Base-by-base conservation (phyloP, 2,329 filamentous ascomycete species). In the Penicillium sp. region DNA sequence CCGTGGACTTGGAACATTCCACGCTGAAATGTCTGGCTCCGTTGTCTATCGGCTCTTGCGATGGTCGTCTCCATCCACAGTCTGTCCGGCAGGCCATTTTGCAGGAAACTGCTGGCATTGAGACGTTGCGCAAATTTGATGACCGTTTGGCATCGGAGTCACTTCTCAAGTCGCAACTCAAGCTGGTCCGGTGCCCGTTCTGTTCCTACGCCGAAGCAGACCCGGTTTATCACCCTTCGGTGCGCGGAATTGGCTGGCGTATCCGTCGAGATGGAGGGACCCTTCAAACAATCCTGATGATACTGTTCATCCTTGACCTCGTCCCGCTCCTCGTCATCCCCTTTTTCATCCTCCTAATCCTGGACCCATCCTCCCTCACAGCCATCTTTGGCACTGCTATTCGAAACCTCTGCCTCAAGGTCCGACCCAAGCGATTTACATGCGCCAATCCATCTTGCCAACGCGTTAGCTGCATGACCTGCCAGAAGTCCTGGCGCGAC, bases 201-300 rank as follows among this genome's bases (percentile, higher is more conserved):
- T 98, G 92, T 75, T 79, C 79, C 57, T 98, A 97, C 65, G 89
- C 89, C 28, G 93, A 97, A 74, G 78, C 90, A 24, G 89, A 96
- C 68, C 85, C 88, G 48, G 74, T 87, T 15, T 88, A 88, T 65
- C 75, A 85, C 20, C 83, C 82, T 33, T 70, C 56, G 9, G 71
- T 71, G 40, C 70, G 71, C 44, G 77, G 81, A 49, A 70, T 79
- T 23, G 72, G 73, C 23, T 81, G 85, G 66, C 80, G 75, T 39
- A 67, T 88, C 49, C 80, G 80, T 51, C 70, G 76, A 33, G 75
- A 78, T 71, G 84, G 50, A 63, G 82, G 51, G 6, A 31, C 55
- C 31, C 68, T 81, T 12, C 63, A 81, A 20, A 72, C 78, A 69
- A 83, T 60, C 65, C 79, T 57, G 39, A 72, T 81, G 43, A 63